Percentiles rank a stretch among this genome's conserved stretches.
phyloP scores from a whole-genome alignment of 148 eudicot genomes.

The Rheum nobile region DNA sequence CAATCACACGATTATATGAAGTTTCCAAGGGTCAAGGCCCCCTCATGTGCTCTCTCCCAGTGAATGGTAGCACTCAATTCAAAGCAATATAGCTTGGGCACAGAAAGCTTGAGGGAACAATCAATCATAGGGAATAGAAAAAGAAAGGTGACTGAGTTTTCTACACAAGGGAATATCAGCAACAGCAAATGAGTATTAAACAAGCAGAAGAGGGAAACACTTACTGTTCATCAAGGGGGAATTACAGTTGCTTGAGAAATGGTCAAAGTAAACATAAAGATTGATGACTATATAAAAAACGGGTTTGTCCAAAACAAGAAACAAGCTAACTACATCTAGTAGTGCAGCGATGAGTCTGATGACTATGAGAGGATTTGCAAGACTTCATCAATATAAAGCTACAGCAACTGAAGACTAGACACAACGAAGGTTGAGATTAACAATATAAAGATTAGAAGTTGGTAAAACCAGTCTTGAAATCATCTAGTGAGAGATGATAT shows the following conservation, averaged over 20 bases:
- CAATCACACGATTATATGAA: not conserved
- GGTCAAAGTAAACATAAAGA: not conserved
- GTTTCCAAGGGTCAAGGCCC: too few species aligned
- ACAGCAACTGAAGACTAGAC: not conserved
- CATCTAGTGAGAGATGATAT: not conserved
- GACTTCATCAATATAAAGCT: not conserved
- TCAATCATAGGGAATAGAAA: not conserved
- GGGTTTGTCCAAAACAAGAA: not conserved
- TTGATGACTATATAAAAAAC: not conserved
- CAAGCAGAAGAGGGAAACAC: too few species aligned
- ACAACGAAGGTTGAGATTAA: not conserved
- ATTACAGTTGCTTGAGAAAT: too few species aligned
- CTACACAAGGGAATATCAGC: too few species aligned
- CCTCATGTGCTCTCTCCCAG: not conserved
- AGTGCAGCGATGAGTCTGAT: not conserved
- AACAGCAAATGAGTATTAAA: too few species aligned
- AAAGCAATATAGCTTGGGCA: not conserved
- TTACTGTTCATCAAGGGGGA: too few species aligned
- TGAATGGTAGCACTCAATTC: not conserved
- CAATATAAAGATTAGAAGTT: not conserved
- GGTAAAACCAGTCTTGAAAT: not conserved
- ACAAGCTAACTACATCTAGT: not conserved
- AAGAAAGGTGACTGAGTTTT: too few species aligned
- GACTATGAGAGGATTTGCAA: not conserved
- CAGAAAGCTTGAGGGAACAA: not conserved